Base-by-base conservation (phyloP, 495 filamentous ascomycete genomes). In the Podospora pseudoanserina region DNA sequence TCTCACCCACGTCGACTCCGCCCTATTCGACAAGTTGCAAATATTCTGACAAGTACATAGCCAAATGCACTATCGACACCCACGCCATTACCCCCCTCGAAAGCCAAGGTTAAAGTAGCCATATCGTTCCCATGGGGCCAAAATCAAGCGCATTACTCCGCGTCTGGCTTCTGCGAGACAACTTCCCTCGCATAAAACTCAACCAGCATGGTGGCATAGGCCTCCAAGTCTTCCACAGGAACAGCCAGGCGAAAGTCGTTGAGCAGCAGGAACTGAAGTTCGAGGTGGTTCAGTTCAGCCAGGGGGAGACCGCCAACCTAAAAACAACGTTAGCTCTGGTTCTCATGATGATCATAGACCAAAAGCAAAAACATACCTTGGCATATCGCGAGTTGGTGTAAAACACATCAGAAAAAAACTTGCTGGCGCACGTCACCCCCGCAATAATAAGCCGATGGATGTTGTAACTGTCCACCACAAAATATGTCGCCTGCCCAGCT, bases 351-450 rank as follows among this genome's bases (percentile, higher is more conserved):
- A 39, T 30, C 23, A 23, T 23, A 23, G 34, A 16, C 5, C 6
- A 28, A 11, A 56, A 13, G 34, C 13, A 49, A 60, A 62, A 63
- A 75, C 84, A 70, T 86, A 97, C 95, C 91, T 98, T 99, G 69
- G 96, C 95, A 78, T 99, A 99, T 86, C 95, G 85, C 59, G 96
- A 98, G 80, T 99, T 99, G 19, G 95, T 99, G 74, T 98, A 99
- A 74, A 99, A 99, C 57, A 98, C 93, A 82, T 99, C 95, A 3
- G 94, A 97, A 78, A 99, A 99, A 84, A 98, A 99, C 81, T 99
- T 99, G 86, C 94, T 97, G 13, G 96, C 94, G 78, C 96, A 98
- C 18, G 95, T 98, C 60, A 99, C 96, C 23, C 94, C 95, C 9
- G 95, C 93, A 78, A 99, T 99, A 59, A 98, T 94, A 65, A 99